Percentiles rank a stretch among this genome's conserved stretches.
These are phyloP conservation scores for Tricholomella constricta DNA, from an alignment of 768 basidiomycete species.

Conservation along the genomic window DNA sequence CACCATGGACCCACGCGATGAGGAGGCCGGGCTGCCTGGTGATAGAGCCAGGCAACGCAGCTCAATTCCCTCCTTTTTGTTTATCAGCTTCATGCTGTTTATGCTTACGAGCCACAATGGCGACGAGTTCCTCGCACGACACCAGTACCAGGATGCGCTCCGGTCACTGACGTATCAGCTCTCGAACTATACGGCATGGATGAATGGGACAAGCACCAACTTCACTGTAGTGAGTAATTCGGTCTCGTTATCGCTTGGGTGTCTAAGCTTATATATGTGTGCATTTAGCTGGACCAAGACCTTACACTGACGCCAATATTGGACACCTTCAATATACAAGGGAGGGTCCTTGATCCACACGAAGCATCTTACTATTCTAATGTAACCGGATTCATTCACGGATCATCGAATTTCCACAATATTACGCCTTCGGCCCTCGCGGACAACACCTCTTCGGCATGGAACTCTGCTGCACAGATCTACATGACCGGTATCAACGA, in stretches of 20 bases:
- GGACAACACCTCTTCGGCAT: slow-evolving; percentile 41
- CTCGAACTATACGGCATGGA: slow-evolving; percentile 76
- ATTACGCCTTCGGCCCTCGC: slow-evolving; percentile 51
- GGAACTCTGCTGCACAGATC: slow-evolving; percentile 51
- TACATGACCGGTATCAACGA: slow-evolving; percentile 53
- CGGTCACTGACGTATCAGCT: slow-evolving; percentile 57
- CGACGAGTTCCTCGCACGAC: slow-evolving; percentile 64
- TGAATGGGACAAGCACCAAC: slow-evolving; percentile 65
- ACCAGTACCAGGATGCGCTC: slow-evolving; percentile 69
- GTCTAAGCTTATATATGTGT: not conserved
- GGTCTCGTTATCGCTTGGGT: not conserved
- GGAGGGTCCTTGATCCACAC: slow-evolving; percentile 44
- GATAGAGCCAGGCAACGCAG: slow-evolving; percentile 45
- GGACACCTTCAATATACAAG: slow-evolving; percentile 47
- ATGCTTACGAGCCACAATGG: slow-evolving; percentile 76
- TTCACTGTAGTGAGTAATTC: slow-evolving; percentile 55
- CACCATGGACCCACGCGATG: slow-evolving; percentile 36
- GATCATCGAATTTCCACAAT: slow-evolving; percentile 62
- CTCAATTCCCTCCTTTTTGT: slow-evolving; percentile 72
- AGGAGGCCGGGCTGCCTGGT: slow-evolving; percentile 39
- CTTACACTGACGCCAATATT: slow-evolving; percentile 47
- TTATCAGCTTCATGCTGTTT: slow-evolving; percentile 74
- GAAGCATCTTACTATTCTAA: slow-evolving; percentile 69
- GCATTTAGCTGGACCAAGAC: slow-evolving; percentile 48
- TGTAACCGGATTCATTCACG: slow-evolving; percentile 78